Conservation (phyloP, 352 stramenopile genomes). For the Phytophthora parvispora region DNA sequence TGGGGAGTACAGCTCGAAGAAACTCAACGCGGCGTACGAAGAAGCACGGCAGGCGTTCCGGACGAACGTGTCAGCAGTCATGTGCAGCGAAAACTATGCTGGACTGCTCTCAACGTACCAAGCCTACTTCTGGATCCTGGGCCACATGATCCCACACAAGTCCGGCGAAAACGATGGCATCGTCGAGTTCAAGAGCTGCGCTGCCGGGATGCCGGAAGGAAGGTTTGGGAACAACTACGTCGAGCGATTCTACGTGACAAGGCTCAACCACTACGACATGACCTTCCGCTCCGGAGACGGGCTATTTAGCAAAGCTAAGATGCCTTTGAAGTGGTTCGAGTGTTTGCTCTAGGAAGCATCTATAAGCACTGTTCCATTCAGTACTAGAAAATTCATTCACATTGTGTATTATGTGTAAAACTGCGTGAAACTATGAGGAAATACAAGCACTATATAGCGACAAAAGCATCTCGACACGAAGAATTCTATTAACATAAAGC, state of each 20-base stretch:
- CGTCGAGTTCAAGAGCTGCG: conserved; percentile 56
- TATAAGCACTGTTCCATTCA: no score
- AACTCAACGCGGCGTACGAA: not conserved
- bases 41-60: not conserved
- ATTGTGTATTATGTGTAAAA: no score
- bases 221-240: conserved; percentile 43
- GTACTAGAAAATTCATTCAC: not conserved
- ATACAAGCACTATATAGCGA: no score
- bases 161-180: conserved; percentile 38
- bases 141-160: conserved; percentile 32
- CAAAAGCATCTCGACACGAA: no score
- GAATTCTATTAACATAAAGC: not conserved
- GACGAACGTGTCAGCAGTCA: not conserved
- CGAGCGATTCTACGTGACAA: conserved; percentile 48
- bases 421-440: no score
- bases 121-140: not conserved
- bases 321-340: conserved; percentile 63
- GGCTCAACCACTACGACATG: conserved; percentile 56
- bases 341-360: conserved; percentile 31
- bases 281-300: conserved; percentile 53
- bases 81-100: conserved; percentile 30
- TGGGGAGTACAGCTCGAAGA: not conserved
- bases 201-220: conserved; percentile 18
- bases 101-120: conserved; percentile 41
- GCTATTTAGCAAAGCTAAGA: conserved; percentile 41